These are phyloP conservation scores for Backusella mclennaniae DNA, from an alignment of 192 early-diverging fungal species.

Conservation along the genomic window DNA sequence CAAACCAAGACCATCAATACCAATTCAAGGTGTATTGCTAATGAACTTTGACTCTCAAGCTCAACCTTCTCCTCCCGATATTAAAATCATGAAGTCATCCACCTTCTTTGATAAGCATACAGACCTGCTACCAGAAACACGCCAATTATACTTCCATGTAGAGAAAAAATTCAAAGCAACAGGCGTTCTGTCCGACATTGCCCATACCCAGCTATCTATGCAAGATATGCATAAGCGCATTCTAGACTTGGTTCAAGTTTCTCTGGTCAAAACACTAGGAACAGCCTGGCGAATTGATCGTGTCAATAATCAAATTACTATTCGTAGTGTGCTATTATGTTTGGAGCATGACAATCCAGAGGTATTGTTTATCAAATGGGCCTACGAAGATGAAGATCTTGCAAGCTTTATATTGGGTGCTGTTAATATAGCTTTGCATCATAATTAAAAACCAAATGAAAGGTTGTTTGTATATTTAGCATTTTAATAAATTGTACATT, in stretches of 20 bases:
- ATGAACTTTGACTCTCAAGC: conserved; percentile 6
- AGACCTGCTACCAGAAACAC: neutral
- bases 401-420: conserved; percentile 57
- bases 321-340: conserved; percentile 14
- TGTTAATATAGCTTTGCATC: conserved; percentile 38
- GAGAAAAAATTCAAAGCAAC: neutral
- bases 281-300: conserved; percentile 7
- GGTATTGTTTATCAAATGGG: conserved; percentile 55
- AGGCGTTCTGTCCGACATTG: neutral
- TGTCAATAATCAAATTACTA: neutral
- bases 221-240: neutral
- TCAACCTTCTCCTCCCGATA: neutral
- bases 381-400: conserved; percentile 65
- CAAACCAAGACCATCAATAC: conserved; percentile 13
- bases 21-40: conserved; percentile 6
- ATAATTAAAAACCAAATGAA: neutral
- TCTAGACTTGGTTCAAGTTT: neutral
- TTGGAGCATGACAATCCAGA: conserved; percentile 30
- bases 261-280: conserved; percentile 8
- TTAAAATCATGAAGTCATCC: conserved; percentile 12
- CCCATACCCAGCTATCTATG: neutral
- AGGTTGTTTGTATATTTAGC: neutral
- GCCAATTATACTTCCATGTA: conserved; percentile 7
- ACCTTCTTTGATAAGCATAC: neutral
- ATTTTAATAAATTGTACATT: neutral